Base-by-base conservation (phyloP, 116 monocot species). In the Cymodocea nodosa region DNA sequence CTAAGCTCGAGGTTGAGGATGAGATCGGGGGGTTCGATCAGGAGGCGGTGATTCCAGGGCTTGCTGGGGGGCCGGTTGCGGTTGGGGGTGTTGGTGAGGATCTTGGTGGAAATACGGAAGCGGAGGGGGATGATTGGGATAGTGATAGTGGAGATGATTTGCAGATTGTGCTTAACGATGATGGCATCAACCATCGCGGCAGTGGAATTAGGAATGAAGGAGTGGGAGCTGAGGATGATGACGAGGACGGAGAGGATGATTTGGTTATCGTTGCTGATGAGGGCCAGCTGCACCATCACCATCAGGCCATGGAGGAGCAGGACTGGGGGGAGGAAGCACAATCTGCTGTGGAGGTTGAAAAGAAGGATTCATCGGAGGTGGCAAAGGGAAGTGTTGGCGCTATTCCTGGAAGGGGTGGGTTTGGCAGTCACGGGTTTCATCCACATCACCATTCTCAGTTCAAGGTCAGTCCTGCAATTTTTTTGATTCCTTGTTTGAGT, bases 111-210 rank as follows among this genome's bases (percentile, higher is more conserved):
- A 73, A 54, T 40, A 59, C 60, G 20, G 73, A 71, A 2, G 59
- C 63, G 4, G 30, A 51, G 10, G 79, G 82, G 36, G 92, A 84
- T 6, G 87, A 93, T 34, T 87, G 83, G 79, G 98, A 98, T 17
- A 92, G 86, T 51, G 98, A 92, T 56, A 98, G 98, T 63, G 98
- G 91, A 20, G 98, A 98, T 71, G 98, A 98, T 77, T 78, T 98
- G 20, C 75, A 82, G 75, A 98, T 98, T 40, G 92, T 98, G 23
- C 70, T 98, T 19, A 92, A 98, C 36, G 89, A 98, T 12, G 71
- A 63, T 62, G 55, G 63, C 35, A 52, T 73, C 23, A 76, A 70
- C 22, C 44, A 50, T 6, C 63, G 44, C 4, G 83, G 75, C 4
- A 81, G 75, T 15, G 49, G 50, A 24, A 71, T 70, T 15, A 48